These are phyloP conservation scores for Priceomyces fermenticarens DNA, from an alignment of 805 yeast species.

Conservation along the genomic window DNA sequence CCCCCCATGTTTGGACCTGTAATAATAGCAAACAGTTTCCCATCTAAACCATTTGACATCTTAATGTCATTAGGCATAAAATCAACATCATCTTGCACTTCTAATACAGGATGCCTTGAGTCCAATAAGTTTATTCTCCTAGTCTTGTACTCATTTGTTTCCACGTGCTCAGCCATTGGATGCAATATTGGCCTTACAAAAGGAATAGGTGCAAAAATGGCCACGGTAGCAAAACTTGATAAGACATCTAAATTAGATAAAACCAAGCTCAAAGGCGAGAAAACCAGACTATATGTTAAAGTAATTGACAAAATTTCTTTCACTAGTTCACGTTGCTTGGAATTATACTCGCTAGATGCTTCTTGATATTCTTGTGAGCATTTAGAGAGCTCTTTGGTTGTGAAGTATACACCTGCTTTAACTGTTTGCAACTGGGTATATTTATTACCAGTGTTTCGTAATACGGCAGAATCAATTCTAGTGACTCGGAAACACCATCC, in stretches of 20 bases:
- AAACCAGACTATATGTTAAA: conserved; percentile 74
- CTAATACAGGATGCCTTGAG: conserved; percentile 95
- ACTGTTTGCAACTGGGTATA: conserved; percentile 85
- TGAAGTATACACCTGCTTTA: conserved; percentile 93
- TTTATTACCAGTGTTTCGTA: conserved; percentile 54
- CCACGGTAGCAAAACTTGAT: conserved; percentile 78
- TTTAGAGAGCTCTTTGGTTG: conserved; percentile 63
- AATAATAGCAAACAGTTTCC: conserved; percentile 72
- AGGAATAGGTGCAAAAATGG: conserved; percentile 74
- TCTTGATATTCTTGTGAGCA: conserved; percentile 57
- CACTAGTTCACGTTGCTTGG: conserved; percentile 74
- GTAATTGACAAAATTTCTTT: conserved; percentile 80
- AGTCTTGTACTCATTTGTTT: conserved; percentile 20
- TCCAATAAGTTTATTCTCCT: conserved; percentile 57
- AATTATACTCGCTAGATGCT: conserved; percentile 64
- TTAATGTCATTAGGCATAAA: conserved; percentile 90
- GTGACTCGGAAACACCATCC: conserved; percentile 96
- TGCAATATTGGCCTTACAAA: conserved; percentile 74
- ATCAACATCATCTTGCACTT: conserved; percentile 84
- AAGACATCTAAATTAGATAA: conserved; percentile 82
- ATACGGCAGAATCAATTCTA: conserved; percentile 78
- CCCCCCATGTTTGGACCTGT: conserved; percentile 51
- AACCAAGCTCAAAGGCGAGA: conserved; percentile 61
- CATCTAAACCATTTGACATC: conserved; percentile 43
- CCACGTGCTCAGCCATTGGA: conserved; percentile 38